Evolutionary conservation across 1,284 basidiomycete genomes (phyloP).

Genomic region (Vanrija humicola): DNA sequence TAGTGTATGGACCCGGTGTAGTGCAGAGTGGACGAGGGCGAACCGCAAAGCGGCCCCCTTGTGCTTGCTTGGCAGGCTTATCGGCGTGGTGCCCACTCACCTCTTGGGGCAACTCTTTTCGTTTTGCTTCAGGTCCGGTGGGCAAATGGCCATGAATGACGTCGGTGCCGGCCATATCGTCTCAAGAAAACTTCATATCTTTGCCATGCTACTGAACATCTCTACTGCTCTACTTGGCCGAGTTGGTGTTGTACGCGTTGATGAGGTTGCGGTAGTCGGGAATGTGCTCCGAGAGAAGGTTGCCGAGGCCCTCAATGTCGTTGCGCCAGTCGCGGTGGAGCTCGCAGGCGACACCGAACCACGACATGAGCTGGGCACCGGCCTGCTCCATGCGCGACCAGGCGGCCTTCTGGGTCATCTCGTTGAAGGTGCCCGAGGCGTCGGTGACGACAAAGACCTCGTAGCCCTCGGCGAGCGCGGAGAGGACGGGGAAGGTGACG

Average conservation of each 20-base stretch:
- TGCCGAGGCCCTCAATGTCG: constrained; percentile 8
- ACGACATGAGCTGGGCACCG: constrained; percentile 10
- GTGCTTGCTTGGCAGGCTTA: too few species aligned
- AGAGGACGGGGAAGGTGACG: constrained; percentile 8
- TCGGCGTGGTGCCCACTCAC: too few species aligned
- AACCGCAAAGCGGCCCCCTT: too few species aligned
- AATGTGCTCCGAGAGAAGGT: constrained; percentile 3
- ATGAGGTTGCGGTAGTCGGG: constrained; percentile 9
- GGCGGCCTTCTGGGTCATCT: constrained; percentile 5
- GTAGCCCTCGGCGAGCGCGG: constrained; percentile 6
- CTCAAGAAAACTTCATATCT: too few species aligned
- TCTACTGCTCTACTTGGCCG: too few species aligned
- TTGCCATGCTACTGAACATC: too few species aligned
- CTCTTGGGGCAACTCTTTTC: too few species aligned
- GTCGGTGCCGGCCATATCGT: too few species aligned
- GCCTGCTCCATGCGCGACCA: constrained; percentile 9
- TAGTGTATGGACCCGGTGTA: too few species aligned
- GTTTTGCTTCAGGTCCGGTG: too few species aligned
- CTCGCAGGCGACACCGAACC: constrained; percentile 8
- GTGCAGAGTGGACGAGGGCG: too few species aligned
- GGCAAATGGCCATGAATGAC: too few species aligned
- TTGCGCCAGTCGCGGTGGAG: constrained; percentile 10
- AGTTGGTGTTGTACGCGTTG: background rate
- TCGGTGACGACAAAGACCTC: constrained; percentile 15
- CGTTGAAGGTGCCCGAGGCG: constrained; percentile 10